phyloP scores from a whole-genome alignment of 176 grass and related monocot genomes.

The Raddia distichophylla region DNA sequence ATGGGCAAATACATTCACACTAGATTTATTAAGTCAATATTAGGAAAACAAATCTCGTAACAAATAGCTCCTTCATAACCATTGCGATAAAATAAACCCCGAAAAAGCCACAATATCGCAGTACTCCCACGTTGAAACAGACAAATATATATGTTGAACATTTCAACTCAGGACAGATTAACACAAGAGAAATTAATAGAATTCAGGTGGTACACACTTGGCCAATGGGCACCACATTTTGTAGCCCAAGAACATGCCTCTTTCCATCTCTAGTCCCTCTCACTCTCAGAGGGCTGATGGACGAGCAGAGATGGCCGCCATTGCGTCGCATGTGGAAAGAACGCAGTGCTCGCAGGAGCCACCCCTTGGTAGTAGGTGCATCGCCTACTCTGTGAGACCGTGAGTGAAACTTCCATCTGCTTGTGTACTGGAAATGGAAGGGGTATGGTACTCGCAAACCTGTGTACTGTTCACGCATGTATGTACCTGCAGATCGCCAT shows the following conservation, averaged over 20 bases:
- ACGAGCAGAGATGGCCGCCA: conserved; percentile 35
- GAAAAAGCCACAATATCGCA: not conserved
- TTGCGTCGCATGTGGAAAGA: conserved; percentile 47
- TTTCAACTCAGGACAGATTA: not conserved
- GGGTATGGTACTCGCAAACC: too few species aligned
- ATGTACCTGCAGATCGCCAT: too few species aligned
- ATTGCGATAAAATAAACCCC: too few species aligned
- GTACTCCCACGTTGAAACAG: conserved; percentile 24
- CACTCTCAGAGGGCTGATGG: conserved; percentile 49
- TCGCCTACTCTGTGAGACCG: conserved; percentile 19
- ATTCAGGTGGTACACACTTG: conserved; percentile 16
- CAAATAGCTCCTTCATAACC: not conserved
- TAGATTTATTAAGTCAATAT: not conserved
- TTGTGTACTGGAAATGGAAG: conserved; percentile 27
- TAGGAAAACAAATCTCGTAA: too few species aligned
- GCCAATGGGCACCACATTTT: conserved; percentile 21
- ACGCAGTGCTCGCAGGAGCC: conserved; percentile 5
- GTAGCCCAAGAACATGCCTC: conserved; percentile 35
- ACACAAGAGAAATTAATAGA: not conserved
- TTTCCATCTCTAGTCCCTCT: conserved; percentile 45
- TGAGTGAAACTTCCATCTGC: conserved; percentile 41
- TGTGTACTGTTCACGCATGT: too few species aligned
- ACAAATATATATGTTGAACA: not conserved
- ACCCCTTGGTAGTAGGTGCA: conserved; percentile 28
- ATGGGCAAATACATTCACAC: too few species aligned